These are phyloP conservation scores for Lonicera japonica DNA, from an alignment of 129 eudicot genomes.

Conservation along the genomic window DNA sequence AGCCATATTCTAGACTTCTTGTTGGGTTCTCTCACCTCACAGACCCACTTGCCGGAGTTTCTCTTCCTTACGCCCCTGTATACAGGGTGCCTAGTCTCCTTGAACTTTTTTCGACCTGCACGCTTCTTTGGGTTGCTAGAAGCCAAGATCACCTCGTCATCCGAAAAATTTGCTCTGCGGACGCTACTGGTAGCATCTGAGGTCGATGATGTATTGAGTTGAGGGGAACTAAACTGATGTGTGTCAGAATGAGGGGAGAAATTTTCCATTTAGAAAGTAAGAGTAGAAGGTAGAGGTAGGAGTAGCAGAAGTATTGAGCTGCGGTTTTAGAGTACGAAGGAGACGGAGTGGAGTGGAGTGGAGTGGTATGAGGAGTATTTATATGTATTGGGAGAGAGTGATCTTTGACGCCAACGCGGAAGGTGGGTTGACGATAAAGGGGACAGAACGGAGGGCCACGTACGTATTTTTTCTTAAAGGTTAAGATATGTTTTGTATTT, in stretches of 20 bases:
- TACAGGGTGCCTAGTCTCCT: constrained; percentile 23
- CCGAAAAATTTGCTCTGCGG: neutral
- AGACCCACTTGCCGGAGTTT: constrained; percentile 39
- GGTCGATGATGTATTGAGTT: neutral
- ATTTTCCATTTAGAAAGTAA: neutral
- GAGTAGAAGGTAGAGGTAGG: too few species aligned
- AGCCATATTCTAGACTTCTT: constrained; percentile 47
- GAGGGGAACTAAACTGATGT: neutral
- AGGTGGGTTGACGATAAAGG: too few species aligned
- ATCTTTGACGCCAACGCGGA: too few species aligned
- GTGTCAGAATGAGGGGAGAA: neutral
- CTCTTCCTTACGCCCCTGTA: constrained; percentile 27
- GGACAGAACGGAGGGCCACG: too few species aligned
- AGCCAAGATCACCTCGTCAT: constrained; percentile 16
- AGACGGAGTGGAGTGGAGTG: too few species aligned
- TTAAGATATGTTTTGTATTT: too few species aligned
- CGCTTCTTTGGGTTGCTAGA: constrained; percentile 18
- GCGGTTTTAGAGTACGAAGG: too few species aligned
- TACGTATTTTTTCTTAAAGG: too few species aligned
- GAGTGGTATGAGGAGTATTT: too few species aligned
- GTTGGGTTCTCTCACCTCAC: constrained; percentile 40
- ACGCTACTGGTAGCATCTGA: neutral
- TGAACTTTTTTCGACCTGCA: constrained; percentile 24
- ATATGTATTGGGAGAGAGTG: too few species aligned
- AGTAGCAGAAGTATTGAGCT: too few species aligned